Conservation (phyloP, 2,329 filamentous ascomycete species). For the Ophiostoma sp. region DNA sequence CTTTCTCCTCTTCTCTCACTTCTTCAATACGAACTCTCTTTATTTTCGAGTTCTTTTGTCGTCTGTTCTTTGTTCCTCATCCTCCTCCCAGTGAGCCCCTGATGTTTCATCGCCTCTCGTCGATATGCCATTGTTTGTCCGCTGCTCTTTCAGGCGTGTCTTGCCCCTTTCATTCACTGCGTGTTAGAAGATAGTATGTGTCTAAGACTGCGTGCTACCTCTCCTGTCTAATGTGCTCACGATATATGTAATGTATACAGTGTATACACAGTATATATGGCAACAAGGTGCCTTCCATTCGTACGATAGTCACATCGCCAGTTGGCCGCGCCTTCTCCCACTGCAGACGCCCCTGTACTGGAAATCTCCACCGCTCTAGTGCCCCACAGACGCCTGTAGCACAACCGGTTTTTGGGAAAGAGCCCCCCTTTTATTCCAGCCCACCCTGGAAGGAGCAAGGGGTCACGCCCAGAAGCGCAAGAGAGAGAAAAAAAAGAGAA, state of each 20-base stretch:
- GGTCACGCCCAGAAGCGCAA: neutral
- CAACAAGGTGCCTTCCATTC: neutral
- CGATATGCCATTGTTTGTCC: neutral
- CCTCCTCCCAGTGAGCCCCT: neutral
- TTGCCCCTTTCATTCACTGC: neutral
- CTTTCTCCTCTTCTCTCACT: neutral
- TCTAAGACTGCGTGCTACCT: neutral
- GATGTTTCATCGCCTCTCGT: neutral
- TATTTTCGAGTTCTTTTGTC: neutral
- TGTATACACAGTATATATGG: neutral
- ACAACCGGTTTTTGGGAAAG: constrained; percentile 20
- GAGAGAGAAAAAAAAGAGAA: neutral
- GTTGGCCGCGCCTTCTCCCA: neutral
- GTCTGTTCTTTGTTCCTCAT: neutral
- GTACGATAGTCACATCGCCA: neutral
- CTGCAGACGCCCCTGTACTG: neutral
- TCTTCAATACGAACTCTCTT: neutral
- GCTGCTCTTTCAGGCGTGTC: neutral
- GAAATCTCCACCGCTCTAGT: constrained; percentile 14
- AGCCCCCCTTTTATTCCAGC: constrained; percentile 8
- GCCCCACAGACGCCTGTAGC: constrained; percentile 16
- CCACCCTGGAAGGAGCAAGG: constrained; percentile 2
- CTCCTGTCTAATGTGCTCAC: neutral
- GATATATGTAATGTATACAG: neutral
- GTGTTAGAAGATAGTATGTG: neutral